Percentiles rank a stretch among this genome's conserved stretches.
Evolutionary conservation across 2,329 filamentous ascomycete genomes (phyloP).

Genomic region (Fusarium sp.): DNA sequence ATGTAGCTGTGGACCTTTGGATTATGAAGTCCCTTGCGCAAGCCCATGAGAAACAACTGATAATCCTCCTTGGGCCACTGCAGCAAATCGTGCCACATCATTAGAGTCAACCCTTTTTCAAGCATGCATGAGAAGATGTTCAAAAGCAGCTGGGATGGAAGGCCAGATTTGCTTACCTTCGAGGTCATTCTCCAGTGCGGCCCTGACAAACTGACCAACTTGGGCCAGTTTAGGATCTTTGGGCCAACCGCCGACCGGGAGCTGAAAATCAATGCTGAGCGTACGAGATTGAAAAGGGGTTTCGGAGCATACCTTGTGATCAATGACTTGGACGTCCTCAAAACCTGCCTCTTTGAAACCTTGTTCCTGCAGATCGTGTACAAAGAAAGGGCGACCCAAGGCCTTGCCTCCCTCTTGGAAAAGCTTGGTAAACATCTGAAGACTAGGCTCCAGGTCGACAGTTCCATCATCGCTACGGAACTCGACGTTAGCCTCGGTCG

Average conservation of each 20-base stretch:
- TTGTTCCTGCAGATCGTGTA: constrained; percentile 3
- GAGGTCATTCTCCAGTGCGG: constrained; percentile 4
- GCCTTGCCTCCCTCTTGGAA: constrained; percentile 9
- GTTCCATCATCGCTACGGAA: constrained; percentile 27
- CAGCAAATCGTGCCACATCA: constrained; percentile 13
- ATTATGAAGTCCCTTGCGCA: constrained; percentile 3
- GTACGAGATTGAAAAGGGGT: not conserved
- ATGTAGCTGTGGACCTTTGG: constrained; percentile 10
- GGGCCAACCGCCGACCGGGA: constrained; percentile 31
- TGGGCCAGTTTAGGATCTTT: constrained; percentile 24
- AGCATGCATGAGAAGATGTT: not conserved
- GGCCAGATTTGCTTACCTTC: not conserved
- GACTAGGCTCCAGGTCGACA: not conserved
- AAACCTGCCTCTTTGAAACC: constrained; percentile 9
- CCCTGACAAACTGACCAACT: constrained; percentile 22
- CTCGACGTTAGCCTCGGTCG: constrained; percentile 27
- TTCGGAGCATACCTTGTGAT: not conserved
- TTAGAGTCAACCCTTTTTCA: constrained; percentile 2
- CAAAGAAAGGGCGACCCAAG: constrained; percentile 3
- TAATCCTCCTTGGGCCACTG: constrained; percentile 16
- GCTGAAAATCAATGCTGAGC: not conserved
- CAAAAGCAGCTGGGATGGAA: not conserved
- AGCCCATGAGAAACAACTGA: constrained; percentile 7
- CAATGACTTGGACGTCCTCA: not conserved
- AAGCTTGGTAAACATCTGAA: not conserved